These are phyloP conservation scores for Beverwykella pulmonaria DNA, from an alignment of 495 filamentous ascomycete species.

Conservation along the genomic window DNA sequence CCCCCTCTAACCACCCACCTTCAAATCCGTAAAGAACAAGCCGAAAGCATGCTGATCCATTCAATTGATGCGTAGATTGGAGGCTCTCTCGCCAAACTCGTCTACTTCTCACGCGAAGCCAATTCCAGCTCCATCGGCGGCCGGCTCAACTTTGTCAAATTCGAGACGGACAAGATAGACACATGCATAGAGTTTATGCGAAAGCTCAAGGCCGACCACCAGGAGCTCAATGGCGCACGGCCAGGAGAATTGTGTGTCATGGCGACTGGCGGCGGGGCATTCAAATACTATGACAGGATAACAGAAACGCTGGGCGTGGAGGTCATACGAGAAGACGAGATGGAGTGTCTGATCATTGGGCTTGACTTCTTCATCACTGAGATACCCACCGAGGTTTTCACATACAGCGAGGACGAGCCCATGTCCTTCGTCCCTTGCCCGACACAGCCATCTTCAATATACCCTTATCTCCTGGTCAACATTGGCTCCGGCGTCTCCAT, in stretches of 20 bases:
- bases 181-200: constrained; percentile 89
- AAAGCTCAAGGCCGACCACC: constrained; percentile 75
- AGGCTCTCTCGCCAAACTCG: constrained; percentile 90
- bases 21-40: too few species aligned
- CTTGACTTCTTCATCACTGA: constrained; percentile 99
- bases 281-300: constrained; percentile 92
- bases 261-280: constrained; percentile 93
- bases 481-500: constrained; percentile 99
- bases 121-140: constrained; percentile 61
- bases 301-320: constrained; percentile 78
- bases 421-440: constrained; percentile 74
- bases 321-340: constrained; percentile 91
- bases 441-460: constrained; percentile 67
- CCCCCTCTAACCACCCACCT: background rate
- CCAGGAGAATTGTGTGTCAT: constrained; percentile 77
- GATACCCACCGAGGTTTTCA: constrained; percentile 95
- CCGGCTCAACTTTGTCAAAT: constrained; percentile 89
- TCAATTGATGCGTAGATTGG: constrained; percentile 71
- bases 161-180: constrained; percentile 91
- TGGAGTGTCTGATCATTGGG: constrained; percentile 97
- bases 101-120: constrained; percentile 93
- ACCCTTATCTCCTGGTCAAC: constrained; percentile 96
- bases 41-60: constrained; percentile 10
- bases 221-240: constrained; percentile 66
- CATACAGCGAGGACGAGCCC: constrained; percentile 83